Evolutionary conservation across 345 rosid species (phyloP).

Genomic region (Aethionema arabicum): DNA sequence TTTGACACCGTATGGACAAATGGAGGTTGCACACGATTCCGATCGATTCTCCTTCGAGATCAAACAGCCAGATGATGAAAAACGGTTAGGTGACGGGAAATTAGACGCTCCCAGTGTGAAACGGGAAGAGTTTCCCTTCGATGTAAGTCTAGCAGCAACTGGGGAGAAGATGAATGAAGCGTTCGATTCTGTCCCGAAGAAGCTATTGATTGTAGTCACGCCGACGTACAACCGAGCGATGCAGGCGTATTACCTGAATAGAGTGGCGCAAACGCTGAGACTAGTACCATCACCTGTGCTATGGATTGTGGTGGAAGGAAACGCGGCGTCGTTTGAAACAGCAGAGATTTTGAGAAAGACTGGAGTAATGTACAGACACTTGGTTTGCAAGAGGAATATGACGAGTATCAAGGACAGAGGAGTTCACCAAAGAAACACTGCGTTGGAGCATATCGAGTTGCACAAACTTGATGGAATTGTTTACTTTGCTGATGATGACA

Average conservation of each 20-base stretch:
- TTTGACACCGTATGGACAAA: slow-evolving; percentile 55
- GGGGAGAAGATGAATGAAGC: slow-evolving; percentile 19
- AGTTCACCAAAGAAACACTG: slow-evolving; percentile 72
- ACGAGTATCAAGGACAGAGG: slow-evolving; percentile 67
- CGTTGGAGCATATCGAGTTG: slow-evolving; percentile 72
- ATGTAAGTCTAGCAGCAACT: slow-evolving; percentile 35
- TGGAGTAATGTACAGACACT: slow-evolving; percentile 84
- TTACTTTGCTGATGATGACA: slow-evolving; percentile 83
- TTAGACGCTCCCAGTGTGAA: not conserved
- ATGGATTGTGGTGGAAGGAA: slow-evolving; percentile 91
- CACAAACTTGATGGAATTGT: slow-evolving; percentile 85
- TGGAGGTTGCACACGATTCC: slow-evolving; percentile 41
- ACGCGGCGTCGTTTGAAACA: slow-evolving; percentile 67
- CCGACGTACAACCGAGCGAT: slow-evolving; percentile 78
- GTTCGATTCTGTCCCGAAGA: slow-evolving; percentile 47
- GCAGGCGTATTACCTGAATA: slow-evolving; percentile 73
- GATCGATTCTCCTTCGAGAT: slow-evolving; percentile 65
- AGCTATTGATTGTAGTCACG: slow-evolving; percentile 78
- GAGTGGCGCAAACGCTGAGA: slow-evolving; percentile 75
- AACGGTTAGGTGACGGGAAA: slow-evolving; percentile 37
- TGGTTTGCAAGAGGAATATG: slow-evolving; percentile 55
- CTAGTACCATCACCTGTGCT: slow-evolving; percentile 74
- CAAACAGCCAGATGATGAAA: slow-evolving; percentile 55
- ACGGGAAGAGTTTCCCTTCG: slow-evolving; percentile 35
- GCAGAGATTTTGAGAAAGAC: slow-evolving; percentile 77